Base-by-base conservation (phyloP, 768 basidiomycete species). In the Leccinum obscurum region DNA sequence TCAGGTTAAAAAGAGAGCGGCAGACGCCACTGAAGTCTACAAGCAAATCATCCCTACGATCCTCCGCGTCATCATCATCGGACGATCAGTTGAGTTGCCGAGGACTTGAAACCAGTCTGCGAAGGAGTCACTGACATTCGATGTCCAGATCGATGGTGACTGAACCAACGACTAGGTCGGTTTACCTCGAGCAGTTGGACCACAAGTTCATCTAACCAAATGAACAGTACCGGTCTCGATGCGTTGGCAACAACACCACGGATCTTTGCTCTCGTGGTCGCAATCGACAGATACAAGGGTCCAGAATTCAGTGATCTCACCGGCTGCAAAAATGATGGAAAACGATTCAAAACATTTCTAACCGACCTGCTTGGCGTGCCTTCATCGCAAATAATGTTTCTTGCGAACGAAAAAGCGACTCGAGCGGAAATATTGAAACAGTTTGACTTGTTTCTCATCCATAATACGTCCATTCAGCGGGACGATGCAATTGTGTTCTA, bases 321-420 rank as follows among this genome's bases (percentile, higher is more conserved):
- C 1, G 68, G 68, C n/a, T 69, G 67, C 62, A 66, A 51, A 34
- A 59, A 57, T 37, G 67, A 66, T 15, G 67, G 67, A 8, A 0
- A 57, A 24, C 57, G 68, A 4, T 64, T 69, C 51, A 48, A 63
- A 3, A 1, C 20, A 0, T 66, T 53, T 14, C 46, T 68, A n/a
- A 69, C 50, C 0, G 55, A 44, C 26, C 58, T 57, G 2, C 64
- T 68, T 10, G 60, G 65, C 0, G 62, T 68, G 3, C 64, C 67
- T 6, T 2, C 30, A 1, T 55, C 58, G 0, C 64, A 62, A 15
- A 59, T 69, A 6, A 4, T 20, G 17, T 66, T 69, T 34, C 64
- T 68, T 14, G 60, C 57, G 1, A 46, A 69, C 4, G 61, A 64
- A 20, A 0, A 48, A 20, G 67, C 67, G 11, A 69, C 67, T 1